These are phyloP conservation scores for Ricinus communis DNA, from an alignment of 345 rosid genomes.

Conservation along the genomic window DNA sequence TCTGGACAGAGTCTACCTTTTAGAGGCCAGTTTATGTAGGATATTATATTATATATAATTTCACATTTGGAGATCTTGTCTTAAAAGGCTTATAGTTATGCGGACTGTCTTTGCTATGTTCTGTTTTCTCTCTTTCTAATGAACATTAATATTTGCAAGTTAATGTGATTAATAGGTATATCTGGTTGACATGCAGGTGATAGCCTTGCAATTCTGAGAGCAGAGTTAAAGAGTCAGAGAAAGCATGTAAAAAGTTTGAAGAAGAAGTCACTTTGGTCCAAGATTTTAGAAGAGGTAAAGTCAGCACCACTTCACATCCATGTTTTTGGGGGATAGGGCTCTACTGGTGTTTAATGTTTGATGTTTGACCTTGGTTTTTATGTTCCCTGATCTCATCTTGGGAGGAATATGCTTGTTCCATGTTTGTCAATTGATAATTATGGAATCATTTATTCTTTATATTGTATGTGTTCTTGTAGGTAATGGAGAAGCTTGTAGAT, in stretches of 20 bases:
- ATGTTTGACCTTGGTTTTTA: neutral
- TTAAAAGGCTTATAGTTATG: neutral
- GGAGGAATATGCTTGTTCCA: neutral
- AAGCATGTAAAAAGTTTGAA: conserved; percentile 85
- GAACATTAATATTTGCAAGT: neutral
- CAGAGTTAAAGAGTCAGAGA: conserved; percentile 87
- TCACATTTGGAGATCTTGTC: too few relatives aligned
- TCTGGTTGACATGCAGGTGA: conserved; percentile 56
- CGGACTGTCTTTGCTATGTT: conserved; percentile 1
- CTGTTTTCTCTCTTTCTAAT: neutral
- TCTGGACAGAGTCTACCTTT: too few relatives aligned
- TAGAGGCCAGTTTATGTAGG: too few relatives aligned
- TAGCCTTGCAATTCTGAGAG: conserved; percentile 77
- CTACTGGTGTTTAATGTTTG: neutral
- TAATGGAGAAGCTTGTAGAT: conserved; percentile 95
- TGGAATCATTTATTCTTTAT: neutral
- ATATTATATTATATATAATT: too few relatives aligned
- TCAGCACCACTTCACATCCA: conserved; percentile 5
- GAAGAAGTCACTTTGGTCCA: conserved; percentile 97
- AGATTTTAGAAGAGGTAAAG: conserved; percentile 90
- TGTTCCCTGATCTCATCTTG: neutral
- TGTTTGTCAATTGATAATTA: neutral
- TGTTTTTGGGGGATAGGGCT: neutral
- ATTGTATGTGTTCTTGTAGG: conserved; percentile 42
- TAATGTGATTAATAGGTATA: neutral